Evolutionary conservation across 2,329 filamentous ascomycete species (phyloP).

Genomic region (Biscogniauxia mediterranea): DNA sequence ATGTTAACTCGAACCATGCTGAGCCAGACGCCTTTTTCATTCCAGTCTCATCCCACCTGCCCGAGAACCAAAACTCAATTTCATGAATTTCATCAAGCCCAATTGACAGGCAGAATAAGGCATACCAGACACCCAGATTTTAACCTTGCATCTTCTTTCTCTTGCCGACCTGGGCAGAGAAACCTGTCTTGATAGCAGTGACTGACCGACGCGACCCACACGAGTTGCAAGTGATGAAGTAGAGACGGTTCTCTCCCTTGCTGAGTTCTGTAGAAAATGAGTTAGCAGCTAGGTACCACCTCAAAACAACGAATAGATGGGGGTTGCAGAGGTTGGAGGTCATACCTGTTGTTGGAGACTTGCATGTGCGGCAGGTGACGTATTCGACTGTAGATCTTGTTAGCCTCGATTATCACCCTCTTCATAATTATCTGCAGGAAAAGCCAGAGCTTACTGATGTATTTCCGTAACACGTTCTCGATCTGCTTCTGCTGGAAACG

Average conservation of each 20-base stretch:
- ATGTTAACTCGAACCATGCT: not conserved
- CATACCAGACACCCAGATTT: slow-evolving; percentile 31
- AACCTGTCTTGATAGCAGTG: slow-evolving; percentile 99
- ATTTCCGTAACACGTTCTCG: slow-evolving; percentile 93
- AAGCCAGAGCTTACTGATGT: slow-evolving; percentile 68
- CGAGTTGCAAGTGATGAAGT: slow-evolving; percentile 97
- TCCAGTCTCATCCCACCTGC: slow-evolving; percentile 10
- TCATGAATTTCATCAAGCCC: not conserved
- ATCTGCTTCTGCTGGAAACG: slow-evolving; percentile 99
- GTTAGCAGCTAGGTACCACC: not conserved
- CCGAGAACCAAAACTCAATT: not conserved
- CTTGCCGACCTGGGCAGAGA: slow-evolving; percentile 99
- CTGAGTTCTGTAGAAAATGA: slow-evolving; percentile 73
- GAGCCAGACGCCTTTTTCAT: slow-evolving; percentile 5
- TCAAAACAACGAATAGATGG: too few relatives aligned
- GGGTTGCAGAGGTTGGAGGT: too few relatives aligned
- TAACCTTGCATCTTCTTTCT: slow-evolving; percentile 91
- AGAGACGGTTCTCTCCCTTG: slow-evolving; percentile 98
- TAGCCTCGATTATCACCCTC: slow-evolving; percentile 21
- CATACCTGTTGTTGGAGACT: slow-evolving; percentile 65
- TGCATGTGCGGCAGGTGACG: slow-evolving; percentile 98
- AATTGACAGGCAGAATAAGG: not conserved
- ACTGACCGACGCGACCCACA: slow-evolving; percentile 83
- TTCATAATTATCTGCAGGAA: too few relatives aligned
- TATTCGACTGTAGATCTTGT: slow-evolving; percentile 69